phyloP scores from a whole-genome alignment of 768 basidiomycete genomes.

The Cytidiella melzeri region DNA sequence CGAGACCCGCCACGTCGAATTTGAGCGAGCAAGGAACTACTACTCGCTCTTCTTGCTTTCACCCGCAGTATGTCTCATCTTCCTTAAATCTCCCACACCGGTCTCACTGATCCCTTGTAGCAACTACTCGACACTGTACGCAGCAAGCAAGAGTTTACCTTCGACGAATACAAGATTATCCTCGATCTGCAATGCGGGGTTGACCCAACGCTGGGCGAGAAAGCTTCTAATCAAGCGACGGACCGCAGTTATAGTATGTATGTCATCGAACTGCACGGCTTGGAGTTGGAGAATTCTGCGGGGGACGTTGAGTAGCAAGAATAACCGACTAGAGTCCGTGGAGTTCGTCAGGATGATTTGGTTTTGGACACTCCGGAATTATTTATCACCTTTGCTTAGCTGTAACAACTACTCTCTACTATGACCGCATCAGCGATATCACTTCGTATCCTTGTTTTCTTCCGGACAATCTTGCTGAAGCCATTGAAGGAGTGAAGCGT shows the following conservation, averaged over 20 bases:
- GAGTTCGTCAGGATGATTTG: no score
- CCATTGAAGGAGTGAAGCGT: neutral
- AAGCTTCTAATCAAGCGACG: constrained; percentile 41
- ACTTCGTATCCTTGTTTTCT: neutral
- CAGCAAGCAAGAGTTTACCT: constrained; percentile 58
- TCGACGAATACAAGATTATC: constrained; percentile 92
- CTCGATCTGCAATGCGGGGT: constrained; percentile 86
- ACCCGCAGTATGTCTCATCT: constrained; percentile 72
- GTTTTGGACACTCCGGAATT: constrained; percentile 16
- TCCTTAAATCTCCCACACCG: neutral
- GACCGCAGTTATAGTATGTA: constrained; percentile 83
- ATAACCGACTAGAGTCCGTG: no score
- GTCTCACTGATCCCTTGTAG: constrained; percentile 33
- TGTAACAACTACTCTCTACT: no score
- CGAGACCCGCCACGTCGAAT: constrained; percentile 55
- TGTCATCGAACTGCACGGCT: constrained; percentile 82
- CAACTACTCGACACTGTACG: constrained; percentile 73
- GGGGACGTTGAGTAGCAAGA: constrained; percentile 19
- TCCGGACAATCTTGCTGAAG: neutral
- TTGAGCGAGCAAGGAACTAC: constrained; percentile 72
- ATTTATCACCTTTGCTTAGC: constrained; percentile 11
- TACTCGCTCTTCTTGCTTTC: constrained; percentile 72
- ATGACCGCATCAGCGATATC: no score
- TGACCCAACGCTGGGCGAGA: constrained; percentile 50
- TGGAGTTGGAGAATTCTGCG: constrained; percentile 51